These are phyloP conservation scores for Mortierella sp. DNA, from an alignment of 371 early-diverging fungal genomes.

Conservation along the genomic window DNA sequence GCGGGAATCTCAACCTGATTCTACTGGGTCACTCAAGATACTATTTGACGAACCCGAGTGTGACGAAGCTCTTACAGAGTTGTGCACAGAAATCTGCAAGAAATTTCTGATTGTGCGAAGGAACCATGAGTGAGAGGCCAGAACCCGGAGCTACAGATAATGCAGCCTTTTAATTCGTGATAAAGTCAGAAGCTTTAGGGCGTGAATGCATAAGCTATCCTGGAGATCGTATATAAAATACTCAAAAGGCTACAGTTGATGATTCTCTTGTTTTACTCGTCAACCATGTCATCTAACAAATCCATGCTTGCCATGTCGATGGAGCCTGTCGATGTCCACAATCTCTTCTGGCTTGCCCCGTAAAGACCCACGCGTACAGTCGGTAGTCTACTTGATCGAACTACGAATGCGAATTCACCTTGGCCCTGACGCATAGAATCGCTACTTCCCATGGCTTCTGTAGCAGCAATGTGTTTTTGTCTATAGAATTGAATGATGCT, in stretches of 20 bases:
- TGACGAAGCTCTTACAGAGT: neutral
- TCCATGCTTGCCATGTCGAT: constrained; percentile 3
- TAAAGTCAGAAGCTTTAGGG: too few relatives aligned
- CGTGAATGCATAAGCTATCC: neutral
- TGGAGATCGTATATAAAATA: too few relatives aligned
- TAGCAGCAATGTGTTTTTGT: constrained; percentile 7
- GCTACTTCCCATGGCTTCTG: neutral
- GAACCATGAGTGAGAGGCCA: neutral
- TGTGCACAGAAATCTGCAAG: neutral
- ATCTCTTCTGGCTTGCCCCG: constrained; percentile 28
- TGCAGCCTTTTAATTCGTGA: too few relatives aligned
- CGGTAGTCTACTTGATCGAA: constrained; percentile 29
- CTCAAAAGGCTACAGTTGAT: too few relatives aligned
- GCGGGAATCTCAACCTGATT: neutral
- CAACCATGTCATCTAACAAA: neutral
- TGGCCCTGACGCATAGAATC: neutral
- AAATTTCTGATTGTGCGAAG: neutral
- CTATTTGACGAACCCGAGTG: neutral
- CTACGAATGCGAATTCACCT: constrained; percentile 20
- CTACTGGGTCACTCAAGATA: neutral
- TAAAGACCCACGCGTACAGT: constrained; percentile 41
- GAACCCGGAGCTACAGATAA: neutral
- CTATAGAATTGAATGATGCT: constrained; percentile 30
- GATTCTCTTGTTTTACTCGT: neutral
- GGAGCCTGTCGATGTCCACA: constrained; percentile 40